Evolutionary conservation across 1,139 yeast species (phyloP), one percentile per base, ranked within the genome.

Genomic region (Kodamaea arcana): DNA sequence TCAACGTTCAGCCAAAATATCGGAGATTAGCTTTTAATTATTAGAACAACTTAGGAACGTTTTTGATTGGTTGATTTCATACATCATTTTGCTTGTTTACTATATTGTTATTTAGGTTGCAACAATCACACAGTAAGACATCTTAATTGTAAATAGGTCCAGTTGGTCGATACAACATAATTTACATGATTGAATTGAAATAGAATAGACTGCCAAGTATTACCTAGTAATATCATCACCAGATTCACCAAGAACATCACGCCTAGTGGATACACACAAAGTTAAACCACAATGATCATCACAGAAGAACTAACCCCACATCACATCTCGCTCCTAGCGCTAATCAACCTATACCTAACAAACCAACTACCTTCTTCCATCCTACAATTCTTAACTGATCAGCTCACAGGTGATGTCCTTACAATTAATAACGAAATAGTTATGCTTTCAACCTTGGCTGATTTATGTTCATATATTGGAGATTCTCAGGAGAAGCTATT

Each of bases 251-350:
- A 18, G 22, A 7, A 6, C 6, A 7, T 9, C 22, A 7, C 22
- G 9, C 22, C 22, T 7, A 18, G 9, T 18, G 22, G 22, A 18
- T 9, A 7, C 6, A 6, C 9, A 7, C 22, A 7, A 7, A 6
- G 9, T 18, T 7, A 9, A 7, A 6, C 9, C 9, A 18, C 9
- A 18, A 18, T 18, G 22, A 18, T 55, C 2, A 42, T 61, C 17
- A 52, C 65, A 3, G 69, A 63, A 36, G 66, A 59, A 37, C 42
- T 65, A 11, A 60, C 67, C 14, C 69, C 70, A 3, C 64, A 59
- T 31, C 61, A 58, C 31, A 50, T 65, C 7, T 59, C 65, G 9
- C 39, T 63, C 1, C 43, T 62, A 8, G 42, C 54, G 14, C 42
- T 57, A 9, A 44, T 54, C 7, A 46, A 42, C 30, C 45, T 56